These are phyloP conservation scores for Auriscalpium orientale DNA, from an alignment of 768 basidiomycete species.

Conservation along the genomic window DNA sequence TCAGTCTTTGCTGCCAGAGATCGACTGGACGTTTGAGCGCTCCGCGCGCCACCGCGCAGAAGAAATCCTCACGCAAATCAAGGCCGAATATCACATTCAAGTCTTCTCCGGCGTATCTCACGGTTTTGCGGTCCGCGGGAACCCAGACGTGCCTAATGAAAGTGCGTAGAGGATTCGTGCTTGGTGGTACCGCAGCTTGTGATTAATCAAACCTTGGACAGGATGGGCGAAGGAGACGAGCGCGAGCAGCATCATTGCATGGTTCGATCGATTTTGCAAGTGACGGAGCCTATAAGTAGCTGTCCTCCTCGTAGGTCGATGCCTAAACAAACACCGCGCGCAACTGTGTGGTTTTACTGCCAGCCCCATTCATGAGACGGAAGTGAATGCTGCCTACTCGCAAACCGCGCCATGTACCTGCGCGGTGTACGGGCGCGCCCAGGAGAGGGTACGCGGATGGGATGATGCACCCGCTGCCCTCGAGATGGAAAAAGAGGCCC, in stretches of 20 bases:
- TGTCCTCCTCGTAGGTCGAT: no score
- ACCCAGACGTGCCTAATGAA: neutral
- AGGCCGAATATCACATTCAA: neutral
- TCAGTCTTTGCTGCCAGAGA: neutral
- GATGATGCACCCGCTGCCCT: no score
- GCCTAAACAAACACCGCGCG: no score
- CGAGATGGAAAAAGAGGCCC: no score
- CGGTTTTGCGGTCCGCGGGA: neutral
- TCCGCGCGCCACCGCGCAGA: neutral
- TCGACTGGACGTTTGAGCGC: neutral
- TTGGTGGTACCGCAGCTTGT: neutral
- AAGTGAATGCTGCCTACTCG: no score
- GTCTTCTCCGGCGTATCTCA: neutral
- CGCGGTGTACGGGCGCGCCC: no score
- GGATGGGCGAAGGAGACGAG: conserved; percentile 5
- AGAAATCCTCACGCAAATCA: neutral
- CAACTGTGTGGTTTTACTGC: no score
- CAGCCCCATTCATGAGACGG: no score
- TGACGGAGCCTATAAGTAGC: neutral
- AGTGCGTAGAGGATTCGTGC: neutral
- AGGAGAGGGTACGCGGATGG: no score
- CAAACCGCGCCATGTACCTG: no score
- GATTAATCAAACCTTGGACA: neutral
- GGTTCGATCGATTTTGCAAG: neutral
- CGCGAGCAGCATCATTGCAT: neutral